Conservation (phyloP, 352 stramenopile species). For the Chrysophaeum taylorii region DNA sequence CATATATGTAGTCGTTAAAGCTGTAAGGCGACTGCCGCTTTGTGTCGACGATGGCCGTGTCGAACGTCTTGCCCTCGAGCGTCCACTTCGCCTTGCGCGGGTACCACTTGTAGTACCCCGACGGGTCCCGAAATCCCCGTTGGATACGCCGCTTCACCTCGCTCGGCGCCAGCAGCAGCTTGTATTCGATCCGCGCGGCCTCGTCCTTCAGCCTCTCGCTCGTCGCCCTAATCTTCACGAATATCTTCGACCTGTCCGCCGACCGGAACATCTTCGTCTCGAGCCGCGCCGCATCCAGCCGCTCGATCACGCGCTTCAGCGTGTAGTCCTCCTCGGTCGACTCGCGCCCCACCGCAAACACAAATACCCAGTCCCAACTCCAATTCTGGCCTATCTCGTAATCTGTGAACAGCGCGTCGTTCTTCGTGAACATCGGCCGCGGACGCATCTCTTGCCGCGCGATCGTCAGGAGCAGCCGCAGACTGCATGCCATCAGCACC, state of each 20-base stretch:
- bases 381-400: slow-evolving; percentile 4
- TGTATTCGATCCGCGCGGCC: slow-evolving; percentile 12
- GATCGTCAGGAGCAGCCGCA: too few species aligned
- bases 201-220: slow-evolving; percentile 26
- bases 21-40: slow-evolving; percentile 1
- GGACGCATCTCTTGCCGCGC: too few species aligned
- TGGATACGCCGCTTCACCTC: slow-evolving; percentile 3
- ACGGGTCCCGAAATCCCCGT: background rate
- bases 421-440: slow-evolving; percentile 2
- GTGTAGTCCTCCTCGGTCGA: slow-evolving; percentile 20
- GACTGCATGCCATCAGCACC: too few species aligned
- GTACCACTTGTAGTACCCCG: slow-evolving; percentile 8
- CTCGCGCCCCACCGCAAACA: slow-evolving; percentile 31
- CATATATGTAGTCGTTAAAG: slow-evolving; percentile 5
- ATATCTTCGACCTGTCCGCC: slow-evolving; percentile 27
- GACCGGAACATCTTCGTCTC: slow-evolving; percentile 30
- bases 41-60: slow-evolving; percentile 1
- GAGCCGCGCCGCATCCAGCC: slow-evolving; percentile 24
- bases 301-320: slow-evolving; percentile 25
- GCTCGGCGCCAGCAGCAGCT: background rate
- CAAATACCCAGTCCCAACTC: slow-evolving; percentile 34
- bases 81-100: slow-evolving; percentile 1
- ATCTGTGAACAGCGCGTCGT: background rate
- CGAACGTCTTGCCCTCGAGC: background rate
- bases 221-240: slow-evolving; percentile 29